Base-by-base conservation (phyloP, 1,284 basidiomycete genomes). In the Sanghuangporus weigelae region DNA sequence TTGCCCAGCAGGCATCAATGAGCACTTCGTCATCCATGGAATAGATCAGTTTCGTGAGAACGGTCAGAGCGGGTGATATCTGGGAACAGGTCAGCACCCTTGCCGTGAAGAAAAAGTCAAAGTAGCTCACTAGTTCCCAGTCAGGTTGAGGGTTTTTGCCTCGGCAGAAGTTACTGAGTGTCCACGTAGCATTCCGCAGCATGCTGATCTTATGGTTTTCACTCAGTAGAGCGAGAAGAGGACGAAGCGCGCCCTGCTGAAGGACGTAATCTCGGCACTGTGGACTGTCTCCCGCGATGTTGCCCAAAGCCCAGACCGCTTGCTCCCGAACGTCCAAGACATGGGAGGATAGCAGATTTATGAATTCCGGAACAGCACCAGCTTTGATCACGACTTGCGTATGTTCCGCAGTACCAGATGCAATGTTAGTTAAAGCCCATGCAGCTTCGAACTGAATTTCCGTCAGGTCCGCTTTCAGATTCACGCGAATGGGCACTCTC, bases 1-100 rank as follows among this genome's bases (percentile, higher is more conserved):
- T 97, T 53, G 97, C 97, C 97, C 97, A 99, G 83, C 97, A 99
- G 36, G 97, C 97, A 75, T 99, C 97, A 74, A 99, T 99, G 71
- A 99, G 81, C 67, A 98, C 97, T 78, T 99, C 97, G 73, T 99
- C 96, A 74, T 99, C 97, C 72, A 98, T 86, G 56, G 96, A 98
- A 79, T 99, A 99, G 76, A 99, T 98, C 71, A 99, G 81, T 79
- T 99, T 99, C 65, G 96, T 98, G 68, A 99, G 83, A 64, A 98
- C 93, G 50, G 93, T 93, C 56, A 99, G 82, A 54, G 97, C 96
- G 23, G 97, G 97, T 16, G 95, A 94, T 71, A 99, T 98, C 95
- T 97, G 69, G 19, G 31, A 65, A 49, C 21, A 64, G 39, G 76
- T 95, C 93, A 76, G 94, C 75, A 68, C 95, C 31, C 10, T 56